Conservation (phyloP, 1,139 yeast species). For the Saccharomyces hybrid region DNA sequence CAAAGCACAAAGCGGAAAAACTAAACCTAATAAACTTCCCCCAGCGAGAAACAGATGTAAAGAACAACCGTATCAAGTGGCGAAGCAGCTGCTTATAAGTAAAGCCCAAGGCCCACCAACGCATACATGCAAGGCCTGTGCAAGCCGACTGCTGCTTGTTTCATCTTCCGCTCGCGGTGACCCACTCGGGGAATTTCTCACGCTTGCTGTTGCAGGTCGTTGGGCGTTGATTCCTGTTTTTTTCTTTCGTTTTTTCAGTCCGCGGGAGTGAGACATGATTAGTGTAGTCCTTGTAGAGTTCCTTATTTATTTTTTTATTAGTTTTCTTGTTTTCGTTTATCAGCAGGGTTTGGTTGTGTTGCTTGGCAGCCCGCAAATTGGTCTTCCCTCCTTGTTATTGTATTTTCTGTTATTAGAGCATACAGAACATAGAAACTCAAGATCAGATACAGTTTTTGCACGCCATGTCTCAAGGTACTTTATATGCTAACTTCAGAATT, state of each 20-base stretch:
- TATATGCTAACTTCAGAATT: slow-evolving; percentile 45
- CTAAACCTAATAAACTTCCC: background rate
- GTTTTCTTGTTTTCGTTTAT: background rate
- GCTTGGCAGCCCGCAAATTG: background rate
- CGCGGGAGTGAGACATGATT: background rate
- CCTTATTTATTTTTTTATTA: background rate
- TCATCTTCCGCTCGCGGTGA: background rate
- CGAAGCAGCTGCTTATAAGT: background rate
- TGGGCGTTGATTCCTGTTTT: background rate
- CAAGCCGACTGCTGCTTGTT: slow-evolving; percentile 1
- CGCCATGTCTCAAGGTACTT: slow-evolving; percentile 60
- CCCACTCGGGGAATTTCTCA: background rate
- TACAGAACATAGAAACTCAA: background rate
- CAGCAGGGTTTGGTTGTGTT: background rate
- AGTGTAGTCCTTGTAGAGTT: background rate
- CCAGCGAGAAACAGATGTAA: background rate
- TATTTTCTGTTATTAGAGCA: background rate
- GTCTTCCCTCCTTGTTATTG: background rate
- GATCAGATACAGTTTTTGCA: background rate
- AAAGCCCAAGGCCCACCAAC: background rate
- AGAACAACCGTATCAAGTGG: background rate
- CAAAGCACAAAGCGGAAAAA: background rate
- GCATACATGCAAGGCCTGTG: slow-evolving; percentile 1
- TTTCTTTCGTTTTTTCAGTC: background rate
- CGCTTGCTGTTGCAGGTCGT: background rate